Evolutionary conservation across 139 green algal genomes (phyloP), one percentile per base, ranked within the genome.

Genomic region (Chlorella sp.): DNA sequence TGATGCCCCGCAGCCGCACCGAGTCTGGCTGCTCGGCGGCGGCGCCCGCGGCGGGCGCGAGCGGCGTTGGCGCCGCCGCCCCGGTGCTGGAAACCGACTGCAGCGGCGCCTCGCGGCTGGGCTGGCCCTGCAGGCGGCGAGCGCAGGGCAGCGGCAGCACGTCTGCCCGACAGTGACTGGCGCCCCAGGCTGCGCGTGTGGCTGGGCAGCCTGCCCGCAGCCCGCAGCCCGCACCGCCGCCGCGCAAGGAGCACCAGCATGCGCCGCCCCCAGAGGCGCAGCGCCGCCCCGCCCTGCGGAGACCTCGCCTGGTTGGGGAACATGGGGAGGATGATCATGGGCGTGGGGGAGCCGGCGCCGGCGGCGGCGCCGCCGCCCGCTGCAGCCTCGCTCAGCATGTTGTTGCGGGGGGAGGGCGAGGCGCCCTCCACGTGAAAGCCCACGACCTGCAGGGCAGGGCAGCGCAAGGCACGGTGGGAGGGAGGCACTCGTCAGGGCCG

Each of bases 321-420:
- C n/a, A n/a, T n/a, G n/a, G n/a, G 91, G 21, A 90, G 91, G 25
- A 96, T 95, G 79, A 96, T 95, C 25, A 96, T 90, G 5, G 91
- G 91, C 25, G 88, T 90, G 5, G 88, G 88, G 12, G 86, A 93
- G 36, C 87, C 46, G 46, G 77, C 50, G 19, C 67, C 8, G 35
- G 41, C 41, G 40, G 62, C 15, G 75, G 62, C 31, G 77, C 59
- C 14, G 48, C n/a, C n/a, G n/a, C n/a, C n/a, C n/a, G n/a, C 29
- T 31, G 64, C 36, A 53, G 50, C 31, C 67, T 79, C 27, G 77
- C 72, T 61, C 19, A 94, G 46, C 33, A 48, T 80, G 15, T 67
- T 65, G 8, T 79, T 62, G 3, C 72, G 69, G 3, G 90, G 91
- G 5, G 87, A 91, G 2, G 83, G 89, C 6, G 81, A 74, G 19